Evolutionary conservation across 768 basidiomycete genomes (phyloP).

Genomic region (Collybia nuda): DNA sequence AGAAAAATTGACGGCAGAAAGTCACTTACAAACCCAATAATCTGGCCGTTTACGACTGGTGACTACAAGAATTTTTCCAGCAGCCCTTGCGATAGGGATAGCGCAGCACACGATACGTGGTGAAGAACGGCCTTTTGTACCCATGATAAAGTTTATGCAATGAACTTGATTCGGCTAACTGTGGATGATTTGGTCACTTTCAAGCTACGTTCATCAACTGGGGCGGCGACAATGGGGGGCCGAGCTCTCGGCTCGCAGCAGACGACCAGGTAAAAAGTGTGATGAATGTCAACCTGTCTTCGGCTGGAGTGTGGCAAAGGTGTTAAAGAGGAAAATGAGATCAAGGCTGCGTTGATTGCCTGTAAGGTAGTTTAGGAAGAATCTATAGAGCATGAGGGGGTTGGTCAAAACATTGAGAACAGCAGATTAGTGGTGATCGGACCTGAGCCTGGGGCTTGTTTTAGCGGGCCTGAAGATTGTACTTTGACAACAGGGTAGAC

Average conservation of each 20-base stretch:
- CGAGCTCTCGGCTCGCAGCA: constrained; percentile 18
- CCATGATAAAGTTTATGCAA: constrained; percentile 31
- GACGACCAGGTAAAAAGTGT: constrained; percentile 15
- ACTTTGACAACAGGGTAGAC: not conserved
- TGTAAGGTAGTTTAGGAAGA: constrained; percentile 5
- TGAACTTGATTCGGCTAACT: constrained; percentile 2
- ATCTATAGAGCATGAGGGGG: not conserved
- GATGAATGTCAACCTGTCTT: constrained; percentile 9
- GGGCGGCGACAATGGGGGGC: constrained; percentile 14
- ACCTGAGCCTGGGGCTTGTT: constrained; percentile 22
- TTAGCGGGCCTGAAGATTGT: constrained; percentile 1
- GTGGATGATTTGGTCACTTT: constrained; percentile 14
- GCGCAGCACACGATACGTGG: constrained; percentile 91
- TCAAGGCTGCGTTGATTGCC: not conserved
- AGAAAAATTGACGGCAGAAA: constrained; percentile 8
- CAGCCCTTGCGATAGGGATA: constrained; percentile 75
- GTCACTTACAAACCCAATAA: constrained; percentile 84
- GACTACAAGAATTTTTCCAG: constrained; percentile 78
- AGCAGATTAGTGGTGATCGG: constrained; percentile 16
- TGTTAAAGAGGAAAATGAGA: not conserved
- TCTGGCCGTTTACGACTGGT: constrained; percentile 83
- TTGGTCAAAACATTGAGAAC: not conserved
- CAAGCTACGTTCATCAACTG: constrained; percentile 28
- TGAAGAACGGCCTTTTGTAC: constrained; percentile 72
- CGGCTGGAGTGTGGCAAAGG: not conserved